Percentiles rank a stretch among this genome's conserved stretches.
These are phyloP conservation scores for Colletotrichum orbiculare DNA, from an alignment of 2,329 filamentous ascomycete species.

Conservation along the genomic window DNA sequence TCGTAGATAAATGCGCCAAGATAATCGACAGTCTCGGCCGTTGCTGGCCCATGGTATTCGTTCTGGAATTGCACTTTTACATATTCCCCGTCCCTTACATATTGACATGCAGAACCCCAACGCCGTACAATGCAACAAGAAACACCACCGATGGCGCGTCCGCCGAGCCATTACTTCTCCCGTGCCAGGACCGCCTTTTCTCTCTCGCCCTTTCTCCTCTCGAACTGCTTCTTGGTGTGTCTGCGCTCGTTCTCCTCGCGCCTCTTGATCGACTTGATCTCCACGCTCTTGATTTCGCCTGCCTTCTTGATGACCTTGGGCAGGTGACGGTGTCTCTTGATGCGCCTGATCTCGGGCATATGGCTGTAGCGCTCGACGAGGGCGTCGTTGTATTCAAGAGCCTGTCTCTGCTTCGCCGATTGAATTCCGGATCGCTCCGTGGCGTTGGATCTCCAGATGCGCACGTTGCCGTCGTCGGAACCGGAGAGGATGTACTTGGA, in stretches of 20 bases:
- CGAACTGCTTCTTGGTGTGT: constrained; percentile 86
- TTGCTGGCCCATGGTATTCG: constrained; percentile 27
- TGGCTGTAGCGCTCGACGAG: constrained; percentile 87
- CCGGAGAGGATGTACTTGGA: constrained; percentile 90
- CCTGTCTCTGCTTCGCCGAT: constrained; percentile 84
- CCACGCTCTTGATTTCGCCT: constrained; percentile 90
- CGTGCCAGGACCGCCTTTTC: constrained; percentile 90
- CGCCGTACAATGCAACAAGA: constrained; percentile 37
- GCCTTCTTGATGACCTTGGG: constrained; percentile 97
- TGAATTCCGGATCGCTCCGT: constrained; percentile 87
- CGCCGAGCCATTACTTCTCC: constrained; percentile 58
- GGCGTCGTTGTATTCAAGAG: constrained; percentile 91
- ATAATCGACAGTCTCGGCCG: neutral
- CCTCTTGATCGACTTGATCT: constrained; percentile 87
- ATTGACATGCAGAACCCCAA: constrained; percentile 29
- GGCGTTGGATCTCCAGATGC: constrained; percentile 90
- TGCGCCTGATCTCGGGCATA: constrained; percentile 95
- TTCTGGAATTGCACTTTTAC: constrained; percentile 29
- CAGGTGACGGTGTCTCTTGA: constrained; percentile 89
- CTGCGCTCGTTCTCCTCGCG: constrained; percentile 94
- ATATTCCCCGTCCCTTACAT: constrained; percentile 20
- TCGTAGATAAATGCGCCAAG: neutral
- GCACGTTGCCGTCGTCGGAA: constrained; percentile 89
- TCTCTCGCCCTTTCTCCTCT: constrained; percentile 79
- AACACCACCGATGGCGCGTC: constrained; percentile 8